A percentile compares a stretch with the other conserved stretches of the same genome.
Evolutionary conservation across 129 eudicot genomes (phyloP).

Genomic region (Ambrosia trifida): DNA sequence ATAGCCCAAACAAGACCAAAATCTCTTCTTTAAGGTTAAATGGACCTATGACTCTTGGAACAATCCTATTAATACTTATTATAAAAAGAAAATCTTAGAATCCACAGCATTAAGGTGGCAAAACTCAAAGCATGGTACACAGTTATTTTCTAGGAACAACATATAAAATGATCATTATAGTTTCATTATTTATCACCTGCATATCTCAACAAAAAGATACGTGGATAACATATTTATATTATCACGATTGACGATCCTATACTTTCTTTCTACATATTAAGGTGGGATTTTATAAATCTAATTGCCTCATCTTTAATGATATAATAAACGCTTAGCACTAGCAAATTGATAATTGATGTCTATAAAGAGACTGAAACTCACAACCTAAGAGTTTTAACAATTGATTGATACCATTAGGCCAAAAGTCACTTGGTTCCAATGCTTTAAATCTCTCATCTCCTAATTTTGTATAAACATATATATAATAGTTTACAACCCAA

Average conservation of each 20-base stretch:
- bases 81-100: no score
- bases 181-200: no score
- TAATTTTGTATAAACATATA: not conserved
- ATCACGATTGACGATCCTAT: not conserved
- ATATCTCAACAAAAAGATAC: constrained; percentile 1
- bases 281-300: constrained; percentile 12
- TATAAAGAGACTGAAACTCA: not conserved
- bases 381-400: not conserved
- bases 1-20: constrained; percentile 1
- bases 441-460: not conserved
- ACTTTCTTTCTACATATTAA: not conserved
- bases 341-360: not conserved
- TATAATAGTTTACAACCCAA: not conserved
- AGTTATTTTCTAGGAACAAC: no score
- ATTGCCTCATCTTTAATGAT: not conserved
- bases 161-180: no score
- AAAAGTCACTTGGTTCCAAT: not conserved
- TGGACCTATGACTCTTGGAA: no score
- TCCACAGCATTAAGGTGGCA: no score
- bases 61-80: no score
- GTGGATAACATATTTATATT: not conserved
- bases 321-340: not conserved
- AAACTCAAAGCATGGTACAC: no score
- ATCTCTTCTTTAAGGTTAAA: not conserved
- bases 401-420: constrained; percentile 3